Conservation (phyloP, 148 eudicot species). For the Vaccinium corymbosum region DNA sequence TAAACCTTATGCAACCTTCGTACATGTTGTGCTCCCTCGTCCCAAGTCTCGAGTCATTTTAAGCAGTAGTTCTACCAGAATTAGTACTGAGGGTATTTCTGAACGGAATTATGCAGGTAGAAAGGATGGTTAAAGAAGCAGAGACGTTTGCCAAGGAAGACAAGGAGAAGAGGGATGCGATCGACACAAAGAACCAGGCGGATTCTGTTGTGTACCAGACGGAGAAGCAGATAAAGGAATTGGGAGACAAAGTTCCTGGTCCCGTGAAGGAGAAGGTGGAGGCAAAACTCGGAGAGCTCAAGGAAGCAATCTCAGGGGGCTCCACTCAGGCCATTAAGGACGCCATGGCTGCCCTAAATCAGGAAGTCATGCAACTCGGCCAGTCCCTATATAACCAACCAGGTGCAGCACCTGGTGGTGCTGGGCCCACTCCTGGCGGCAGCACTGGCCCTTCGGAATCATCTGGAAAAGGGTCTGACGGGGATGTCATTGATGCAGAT, state of each 20-base stretch:
- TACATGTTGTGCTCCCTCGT: not conserved
- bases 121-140: constrained; percentile 85
- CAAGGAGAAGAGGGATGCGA: constrained; percentile 94
- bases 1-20: not conserved
- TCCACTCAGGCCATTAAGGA: constrained; percentile 78
- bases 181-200: constrained; percentile 94
- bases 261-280: constrained; percentile 89
- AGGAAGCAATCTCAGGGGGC: constrained; percentile 69
- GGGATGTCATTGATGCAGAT: constrained; percentile 95
- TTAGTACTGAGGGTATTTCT: not conserved
- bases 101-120: constrained; percentile 42
- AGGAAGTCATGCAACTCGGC: constrained; percentile 94
- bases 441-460: constrained; percentile 56
- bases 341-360: constrained; percentile 85
- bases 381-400: constrained; percentile 90
- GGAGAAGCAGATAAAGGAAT: constrained; percentile 84
- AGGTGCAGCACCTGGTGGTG: constrained; percentile 59
- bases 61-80: not conserved
- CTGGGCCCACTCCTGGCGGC: constrained; percentile 60
- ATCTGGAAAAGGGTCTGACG: constrained; percentile 77
- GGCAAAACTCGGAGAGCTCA: constrained; percentile 77
- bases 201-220: constrained; percentile 93
- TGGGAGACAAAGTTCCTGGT: constrained; percentile 88
- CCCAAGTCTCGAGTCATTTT: not conserved
- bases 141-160: constrained; percentile 81